Evolutionary conservation across 1,139 yeast genomes (phyloP), one percentile per base, ranked within the genome.

Genomic region (Arxiozyma telluris): DNA sequence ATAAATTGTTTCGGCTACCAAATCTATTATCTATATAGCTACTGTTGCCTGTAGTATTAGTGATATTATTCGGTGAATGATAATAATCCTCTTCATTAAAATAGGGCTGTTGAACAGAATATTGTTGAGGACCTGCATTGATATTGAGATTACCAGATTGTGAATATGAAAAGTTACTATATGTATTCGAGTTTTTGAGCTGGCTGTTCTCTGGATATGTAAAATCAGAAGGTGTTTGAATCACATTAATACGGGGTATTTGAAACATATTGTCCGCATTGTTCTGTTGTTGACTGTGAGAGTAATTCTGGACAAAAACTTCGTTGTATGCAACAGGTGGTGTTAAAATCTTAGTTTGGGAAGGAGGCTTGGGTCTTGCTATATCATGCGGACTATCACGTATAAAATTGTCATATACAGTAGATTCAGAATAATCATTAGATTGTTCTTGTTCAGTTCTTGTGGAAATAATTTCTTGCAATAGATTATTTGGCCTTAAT

Each of bases 321-420:
- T 61, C 60, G 51, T 57, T 61, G 48, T 62, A 61, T 27, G 61
- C 57, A n/a, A 52, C 41, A 18, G 54, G 52, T 41, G 56, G 58
- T 21, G 59, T 57, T 54, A 25, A 56, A 50, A 50, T 55, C 54
- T 30, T 50, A 25, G 41, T 15, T 34, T 15, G 42, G 5, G 38
- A 11, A 15, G 47, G 30, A 20, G 42, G 51, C 21, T 46, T 34
- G 6, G 42, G 49, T 34, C 49, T 46, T 21, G 49, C 20, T 4
- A 9, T 38, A 11, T 18, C 23, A 12, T 46, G 49, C 23, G 42
- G 21, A 34, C n/a, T 38, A 15, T 46, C 42, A 22, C 39, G 38
- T 11, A 46, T 46, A 18, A 46, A 46, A 34, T 46, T 46, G 17
- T 38, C 25, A 17, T 46, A 46, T 20, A 23, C 38, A 23, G 21